phyloP scores from a whole-genome alignment of 2,329 filamentous ascomycete species.

The Alternaria sp. region DNA sequence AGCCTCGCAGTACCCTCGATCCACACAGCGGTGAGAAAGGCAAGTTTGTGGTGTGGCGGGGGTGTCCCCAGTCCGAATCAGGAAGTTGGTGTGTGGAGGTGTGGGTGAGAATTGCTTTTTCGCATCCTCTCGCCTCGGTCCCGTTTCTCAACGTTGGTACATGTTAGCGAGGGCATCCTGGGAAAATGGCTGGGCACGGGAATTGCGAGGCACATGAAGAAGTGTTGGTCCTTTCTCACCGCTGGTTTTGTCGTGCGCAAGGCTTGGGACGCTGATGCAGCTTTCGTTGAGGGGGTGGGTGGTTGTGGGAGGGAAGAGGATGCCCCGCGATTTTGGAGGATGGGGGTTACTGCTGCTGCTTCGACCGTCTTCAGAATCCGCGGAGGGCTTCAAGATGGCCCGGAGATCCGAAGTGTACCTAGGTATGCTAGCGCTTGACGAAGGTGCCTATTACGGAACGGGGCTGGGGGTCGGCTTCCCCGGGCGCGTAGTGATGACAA shows the following conservation, averaged over 20 bases:
- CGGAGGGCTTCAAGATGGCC: not conserved
- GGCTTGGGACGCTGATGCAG: not conserved
- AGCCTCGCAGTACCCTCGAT: not conserved
- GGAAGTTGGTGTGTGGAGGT: not conserved
- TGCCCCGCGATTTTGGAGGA: not conserved
- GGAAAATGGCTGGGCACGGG: not conserved
- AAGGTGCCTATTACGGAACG: not conserved
- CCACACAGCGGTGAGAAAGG: not conserved
- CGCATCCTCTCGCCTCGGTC: not conserved
- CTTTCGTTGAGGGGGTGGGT: not conserved
- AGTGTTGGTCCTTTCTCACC: not conserved
- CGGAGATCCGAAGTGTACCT: not conserved
- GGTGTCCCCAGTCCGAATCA: not conserved
- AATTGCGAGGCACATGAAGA: not conserved
- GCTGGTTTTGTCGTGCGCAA: not conserved
- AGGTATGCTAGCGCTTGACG: not conserved
- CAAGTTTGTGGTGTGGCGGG: not conserved
- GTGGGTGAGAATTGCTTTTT: not conserved
- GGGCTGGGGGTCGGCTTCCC: not conserved
- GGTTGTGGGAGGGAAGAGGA: not conserved
- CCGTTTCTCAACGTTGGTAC: slow-evolving; percentile 2
- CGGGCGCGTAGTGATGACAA: not conserved
- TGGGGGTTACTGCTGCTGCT: not conserved
- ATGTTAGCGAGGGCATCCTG: not conserved
- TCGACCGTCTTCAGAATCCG: not conserved